Conservation (phyloP, 257 asterid species). For the Perilla frutescens region DNA sequence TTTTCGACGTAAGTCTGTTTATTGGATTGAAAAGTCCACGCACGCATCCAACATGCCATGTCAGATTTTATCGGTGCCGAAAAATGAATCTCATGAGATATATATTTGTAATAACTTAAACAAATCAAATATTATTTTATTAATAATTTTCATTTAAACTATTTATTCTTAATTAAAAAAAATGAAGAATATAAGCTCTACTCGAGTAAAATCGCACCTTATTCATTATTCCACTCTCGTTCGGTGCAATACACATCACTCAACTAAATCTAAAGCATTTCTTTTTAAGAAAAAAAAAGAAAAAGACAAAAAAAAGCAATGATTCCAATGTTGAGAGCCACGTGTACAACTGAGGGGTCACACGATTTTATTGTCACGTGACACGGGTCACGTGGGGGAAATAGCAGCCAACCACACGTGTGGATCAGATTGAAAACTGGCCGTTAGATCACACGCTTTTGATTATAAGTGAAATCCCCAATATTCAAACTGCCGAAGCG, state of each 20-base stretch:
- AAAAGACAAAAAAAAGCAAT: not conserved
- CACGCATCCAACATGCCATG: no score
- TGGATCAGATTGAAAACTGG: not conserved
- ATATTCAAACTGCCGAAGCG: not conserved
- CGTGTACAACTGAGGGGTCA: slow-evolving; percentile 20
- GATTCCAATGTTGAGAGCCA: not conserved
- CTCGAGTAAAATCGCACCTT: not conserved
- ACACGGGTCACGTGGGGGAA: slow-evolving; percentile 6
- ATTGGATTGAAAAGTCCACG: no score
- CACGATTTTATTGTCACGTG: slow-evolving; percentile 13
- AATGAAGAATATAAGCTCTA: not conserved
- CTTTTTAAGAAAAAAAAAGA: no score
- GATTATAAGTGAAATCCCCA: not conserved
- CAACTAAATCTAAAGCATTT: not conserved
- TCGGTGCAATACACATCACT: slow-evolving; percentile 16
- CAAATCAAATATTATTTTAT: no score
- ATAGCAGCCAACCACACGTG: slow-evolving; percentile 6
- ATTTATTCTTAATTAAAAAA: not conserved
- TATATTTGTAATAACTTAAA: no score
- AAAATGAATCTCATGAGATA: no score
- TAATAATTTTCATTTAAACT: no score
- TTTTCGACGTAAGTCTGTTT: no score
- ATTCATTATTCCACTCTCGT: not conserved
- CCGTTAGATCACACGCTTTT: slow-evolving; percentile 22
- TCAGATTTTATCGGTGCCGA: no score